Evolutionary conservation across 208 protist genomes (phyloP).

Genomic region (Trichomonas vaginalis): DNA sequence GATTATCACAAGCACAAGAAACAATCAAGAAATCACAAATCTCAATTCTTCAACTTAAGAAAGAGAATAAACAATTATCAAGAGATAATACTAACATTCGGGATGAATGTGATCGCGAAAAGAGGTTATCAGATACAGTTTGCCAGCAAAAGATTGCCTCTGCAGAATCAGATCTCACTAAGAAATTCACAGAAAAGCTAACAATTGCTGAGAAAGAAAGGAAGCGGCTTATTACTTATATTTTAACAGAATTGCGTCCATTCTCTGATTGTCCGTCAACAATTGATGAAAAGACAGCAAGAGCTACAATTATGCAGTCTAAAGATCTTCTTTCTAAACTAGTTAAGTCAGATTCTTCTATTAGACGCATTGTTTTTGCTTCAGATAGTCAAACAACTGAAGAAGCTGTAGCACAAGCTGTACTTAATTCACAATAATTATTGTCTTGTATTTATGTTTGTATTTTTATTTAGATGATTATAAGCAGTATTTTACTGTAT

Average conservation of each 20-base stretch:
- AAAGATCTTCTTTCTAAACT: background rate
- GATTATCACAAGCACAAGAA: background rate
- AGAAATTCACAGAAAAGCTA: background rate
- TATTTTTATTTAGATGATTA: no score
- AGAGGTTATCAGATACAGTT: background rate
- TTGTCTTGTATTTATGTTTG: no score
- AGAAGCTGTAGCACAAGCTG: background rate
- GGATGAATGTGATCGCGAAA: background rate
- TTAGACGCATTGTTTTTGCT: background rate
- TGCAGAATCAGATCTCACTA: background rate
- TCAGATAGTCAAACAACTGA: background rate
- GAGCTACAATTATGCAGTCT: background rate
- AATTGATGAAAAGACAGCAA: background rate
- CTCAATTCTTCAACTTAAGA: background rate
- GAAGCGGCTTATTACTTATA: background rate
- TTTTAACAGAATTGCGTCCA: background rate
- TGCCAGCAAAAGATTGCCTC: background rate
- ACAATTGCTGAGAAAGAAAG: background rate
- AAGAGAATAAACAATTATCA: background rate
- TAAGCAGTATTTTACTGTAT: no score
- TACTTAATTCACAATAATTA: background rate
- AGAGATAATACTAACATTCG: background rate
- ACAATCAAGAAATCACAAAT: background rate
- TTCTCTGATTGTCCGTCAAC: background rate
- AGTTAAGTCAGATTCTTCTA: background rate